phyloP scores from a whole-genome alignment of 75 land plant genomes.

The Sequoia sempervirens region DNA sequence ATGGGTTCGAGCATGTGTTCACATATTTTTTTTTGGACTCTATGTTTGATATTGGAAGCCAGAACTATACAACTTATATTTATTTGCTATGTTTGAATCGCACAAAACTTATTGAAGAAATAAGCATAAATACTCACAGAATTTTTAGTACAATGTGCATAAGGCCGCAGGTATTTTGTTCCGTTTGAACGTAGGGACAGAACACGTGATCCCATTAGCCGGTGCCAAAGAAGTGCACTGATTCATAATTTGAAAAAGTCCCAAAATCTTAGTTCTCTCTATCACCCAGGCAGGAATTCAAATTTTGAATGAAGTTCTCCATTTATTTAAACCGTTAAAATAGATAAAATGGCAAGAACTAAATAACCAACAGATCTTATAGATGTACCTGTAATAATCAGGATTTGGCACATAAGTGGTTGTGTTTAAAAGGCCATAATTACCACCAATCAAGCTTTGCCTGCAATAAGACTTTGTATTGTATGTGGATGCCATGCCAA shows the following conservation, averaged over 20 bases:
- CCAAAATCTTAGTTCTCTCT: not conserved
- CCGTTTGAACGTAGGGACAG: conserved; percentile 30
- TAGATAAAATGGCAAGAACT: not conserved
- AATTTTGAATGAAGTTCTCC: not conserved
- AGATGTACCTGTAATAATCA: not conserved
- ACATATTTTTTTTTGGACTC: too few species aligned
- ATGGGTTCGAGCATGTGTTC: too few species aligned
- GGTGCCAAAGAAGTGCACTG: conserved; percentile 88
- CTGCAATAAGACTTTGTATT: too few species aligned
- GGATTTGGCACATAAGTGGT: too few species aligned
- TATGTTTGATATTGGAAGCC: not conserved
- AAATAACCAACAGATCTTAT: not conserved
- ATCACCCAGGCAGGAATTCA: not conserved
- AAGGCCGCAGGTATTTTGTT: conserved; percentile 56
- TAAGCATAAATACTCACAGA: conserved; percentile 14
- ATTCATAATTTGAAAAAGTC: not conserved
- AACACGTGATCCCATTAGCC: conserved; percentile 72
- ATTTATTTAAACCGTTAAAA: not conserved
- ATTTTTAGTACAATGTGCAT: conserved; percentile 66
- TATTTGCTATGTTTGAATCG: not conserved
- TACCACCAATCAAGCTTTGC: too few species aligned
- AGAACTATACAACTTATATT: not conserved
- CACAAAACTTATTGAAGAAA: not conserved
- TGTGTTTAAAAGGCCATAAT: too few species aligned
- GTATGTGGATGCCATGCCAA: too few species aligned